Evolutionary conservation across 176 grass and related monocot genomes (phyloP), one percentile per base, ranked within the genome.

Genomic region (Poa annua): DNA sequence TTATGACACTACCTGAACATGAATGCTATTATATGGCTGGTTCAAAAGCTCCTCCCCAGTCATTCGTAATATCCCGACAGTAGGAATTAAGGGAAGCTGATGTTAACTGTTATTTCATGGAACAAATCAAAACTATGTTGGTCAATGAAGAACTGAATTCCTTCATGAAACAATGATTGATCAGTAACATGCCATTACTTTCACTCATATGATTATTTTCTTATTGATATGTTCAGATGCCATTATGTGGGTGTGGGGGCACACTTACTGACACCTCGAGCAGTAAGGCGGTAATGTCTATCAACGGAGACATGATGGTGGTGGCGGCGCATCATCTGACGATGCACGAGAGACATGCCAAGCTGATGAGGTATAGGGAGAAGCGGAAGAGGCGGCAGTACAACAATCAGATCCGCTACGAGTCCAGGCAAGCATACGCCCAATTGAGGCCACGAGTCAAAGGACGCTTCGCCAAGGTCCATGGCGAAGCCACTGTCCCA

Each of bases 301-400:
- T 77, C 2, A 81, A 60, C 5, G 20, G 32, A 4, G 56, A 66
- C 32, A 80, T 26, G 68, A 44, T 71, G 68, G 41, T 19, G 8
- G 64, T 11, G 74, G 15, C 13, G 11, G 56, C 69, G 6, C 41
- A 48, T 71, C n/a, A 80, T n/a, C 55, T 74, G 15, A 38, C 21
- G 4, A 48, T 51, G 22, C 69, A 72, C 0, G 83, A 87, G 10
- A 88, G 93, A 59, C 80, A 85, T 17, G 83, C 84, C 1, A 90
- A 88, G 82, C 36, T 96, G 34, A 88, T 89, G 88, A 86, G 90
- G 56, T 96, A 96, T 83, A 88, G 76, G 76, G 93, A 96, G 60
- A 96, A 96, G 76, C 78, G 88, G 85, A 92, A 85, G 71, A 88
- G 71, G 80, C 66, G 90, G 41, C 36, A 86, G 39, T 92, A 92